Evolutionary conservation across 345 rosid genomes (phyloP), one percentile per base, ranked within the genome.

Genomic region (Leavenworthia alabamica): DNA sequence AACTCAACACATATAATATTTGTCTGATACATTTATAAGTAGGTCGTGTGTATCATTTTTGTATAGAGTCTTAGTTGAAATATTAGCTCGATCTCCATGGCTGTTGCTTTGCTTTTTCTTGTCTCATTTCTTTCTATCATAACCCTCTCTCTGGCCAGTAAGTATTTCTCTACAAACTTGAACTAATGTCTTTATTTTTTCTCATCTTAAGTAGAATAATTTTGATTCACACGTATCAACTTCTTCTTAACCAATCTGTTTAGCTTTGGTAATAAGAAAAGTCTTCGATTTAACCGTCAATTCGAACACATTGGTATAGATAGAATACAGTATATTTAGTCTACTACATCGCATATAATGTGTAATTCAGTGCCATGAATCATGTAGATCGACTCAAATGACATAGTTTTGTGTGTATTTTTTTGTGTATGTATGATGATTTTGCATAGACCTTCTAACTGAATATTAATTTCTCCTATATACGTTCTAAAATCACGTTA

Each of bases 71-170:
- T 9, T 12, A 24, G 49, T 28, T 40, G 13, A 17, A n/a, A 20
- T 14, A 7, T 19, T 17, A 14, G 36, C 26, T 28, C 14, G n/a
- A n/a, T n/a, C 14, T 3, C 4, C 53, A 68, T 68, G 66, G 66
- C 46, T 47, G 15, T 61, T 51, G 46, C 10, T 24, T 15, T 12
- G 8, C 6, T 68, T 60, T 43, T 24, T 68, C 37, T 60, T 51
- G 5, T 43, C 29, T 24, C 43, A 14, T 60, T 50, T 12, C 24
- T 33, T 43, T 60, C 62, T 7, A 44, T 43, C 56, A 5, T 44
- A 33, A 44, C 41, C 13, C 14, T 35, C 17, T 69, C 73, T 44
- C 48, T 43, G 32, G 67, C 67, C 4, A 52, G 73, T 68, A 50
- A 51, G 73, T 33, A 10, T 9, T 33, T 1, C 1, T 33, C 13